These are phyloP conservation scores for Lodderomyces elongisporus DNA, from an alignment of 1,139 yeast species.

Conservation along the genomic window DNA sequence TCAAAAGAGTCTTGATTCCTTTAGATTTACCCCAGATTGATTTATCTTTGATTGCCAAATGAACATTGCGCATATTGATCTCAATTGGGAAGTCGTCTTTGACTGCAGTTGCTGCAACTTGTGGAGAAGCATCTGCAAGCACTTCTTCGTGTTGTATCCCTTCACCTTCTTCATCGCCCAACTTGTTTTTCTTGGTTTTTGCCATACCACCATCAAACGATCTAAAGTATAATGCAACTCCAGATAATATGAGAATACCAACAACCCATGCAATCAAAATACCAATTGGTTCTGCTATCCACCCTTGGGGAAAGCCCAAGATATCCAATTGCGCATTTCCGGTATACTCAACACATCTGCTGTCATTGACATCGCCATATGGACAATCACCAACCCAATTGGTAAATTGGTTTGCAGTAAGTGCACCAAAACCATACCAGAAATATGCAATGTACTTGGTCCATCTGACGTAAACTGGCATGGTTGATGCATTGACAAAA, in stretches of 20 bases:
- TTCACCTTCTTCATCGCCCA: slow-evolving; percentile 27
- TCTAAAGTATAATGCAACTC: slow-evolving; percentile 38
- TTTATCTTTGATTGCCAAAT: slow-evolving; percentile 15
- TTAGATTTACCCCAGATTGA: slow-evolving; percentile 5
- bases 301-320: slow-evolving; percentile 59
- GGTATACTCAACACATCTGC: slow-evolving; percentile 36
- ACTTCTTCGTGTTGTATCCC: slow-evolving; percentile 9
- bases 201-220: slow-evolving; percentile 55
- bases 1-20: slow-evolving; percentile 22
- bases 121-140: background rate
- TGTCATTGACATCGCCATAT: slow-evolving; percentile 24
- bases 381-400: slow-evolving; percentile 58
- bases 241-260: slow-evolving; percentile 50
- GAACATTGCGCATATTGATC: slow-evolving; percentile 17
- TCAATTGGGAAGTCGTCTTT: slow-evolving; percentile 12
- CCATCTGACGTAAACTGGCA: slow-evolving; percentile 90
- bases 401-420: slow-evolving; percentile 61
- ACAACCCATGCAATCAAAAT: slow-evolving; percentile 57
- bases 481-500: slow-evolving; percentile 64
- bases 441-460: slow-evolving; percentile 67
- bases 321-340: slow-evolving; percentile 51
- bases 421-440: slow-evolving; percentile 75
- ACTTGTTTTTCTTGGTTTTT: slow-evolving; percentile 31
- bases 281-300: slow-evolving; percentile 67
- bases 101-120: background rate